Evolutionary conservation across 768 basidiomycete genomes (phyloP).

Genomic region (Mycena rosella): DNA sequence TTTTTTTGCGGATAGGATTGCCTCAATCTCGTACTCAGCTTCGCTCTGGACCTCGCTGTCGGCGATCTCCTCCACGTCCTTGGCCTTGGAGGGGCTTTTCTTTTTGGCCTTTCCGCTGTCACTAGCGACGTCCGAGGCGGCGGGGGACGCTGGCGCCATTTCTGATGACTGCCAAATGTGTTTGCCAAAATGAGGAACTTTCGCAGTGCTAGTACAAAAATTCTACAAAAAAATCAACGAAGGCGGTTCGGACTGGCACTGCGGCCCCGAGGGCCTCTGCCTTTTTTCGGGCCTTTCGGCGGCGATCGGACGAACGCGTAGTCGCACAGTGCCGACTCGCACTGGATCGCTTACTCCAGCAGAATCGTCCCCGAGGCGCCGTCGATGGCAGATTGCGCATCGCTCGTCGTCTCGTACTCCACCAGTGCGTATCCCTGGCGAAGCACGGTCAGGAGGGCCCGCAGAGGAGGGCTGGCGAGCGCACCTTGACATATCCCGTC

Average conservation of each 20-base stretch:
- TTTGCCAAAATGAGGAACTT: slow-evolving; percentile 30
- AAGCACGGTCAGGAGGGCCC: slow-evolving; percentile 20
- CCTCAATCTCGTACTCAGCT: slow-evolving; percentile 76
- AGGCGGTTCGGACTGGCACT: slow-evolving; percentile 86
- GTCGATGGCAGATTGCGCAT: slow-evolving; percentile 95
- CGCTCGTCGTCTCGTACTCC: slow-evolving; percentile 95
- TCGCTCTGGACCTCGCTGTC: slow-evolving; percentile 54
- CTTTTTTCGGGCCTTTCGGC: slow-evolving; percentile 85
- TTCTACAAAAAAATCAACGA: slow-evolving; percentile 53
- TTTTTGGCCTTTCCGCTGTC: slow-evolving; percentile 36
- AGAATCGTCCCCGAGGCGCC: slow-evolving; percentile 86
- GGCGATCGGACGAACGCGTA: slow-evolving; percentile 94
- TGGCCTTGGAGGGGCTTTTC: slow-evolving; percentile 37
- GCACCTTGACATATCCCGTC: slow-evolving; percentile 98
- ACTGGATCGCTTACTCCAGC: slow-evolving; percentile 88
- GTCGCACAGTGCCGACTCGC: no score
- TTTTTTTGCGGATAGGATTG: slow-evolving; percentile 77
- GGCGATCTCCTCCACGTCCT: slow-evolving; percentile 44
- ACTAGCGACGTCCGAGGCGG: slow-evolving; percentile 43
- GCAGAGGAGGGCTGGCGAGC: slow-evolving; percentile 36
- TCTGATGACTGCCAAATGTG: not conserved
- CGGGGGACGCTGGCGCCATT: slow-evolving; percentile 48
- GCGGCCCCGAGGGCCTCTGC: slow-evolving; percentile 75
- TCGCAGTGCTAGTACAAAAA: slow-evolving; percentile 30
- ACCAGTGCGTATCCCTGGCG: slow-evolving; percentile 96